A percentile compares a stretch with the other conserved stretches of the same genome.
Evolutionary conservation across 2,329 filamentous ascomycete species (phyloP).

Genomic region (Xylaria multiplex): DNA sequence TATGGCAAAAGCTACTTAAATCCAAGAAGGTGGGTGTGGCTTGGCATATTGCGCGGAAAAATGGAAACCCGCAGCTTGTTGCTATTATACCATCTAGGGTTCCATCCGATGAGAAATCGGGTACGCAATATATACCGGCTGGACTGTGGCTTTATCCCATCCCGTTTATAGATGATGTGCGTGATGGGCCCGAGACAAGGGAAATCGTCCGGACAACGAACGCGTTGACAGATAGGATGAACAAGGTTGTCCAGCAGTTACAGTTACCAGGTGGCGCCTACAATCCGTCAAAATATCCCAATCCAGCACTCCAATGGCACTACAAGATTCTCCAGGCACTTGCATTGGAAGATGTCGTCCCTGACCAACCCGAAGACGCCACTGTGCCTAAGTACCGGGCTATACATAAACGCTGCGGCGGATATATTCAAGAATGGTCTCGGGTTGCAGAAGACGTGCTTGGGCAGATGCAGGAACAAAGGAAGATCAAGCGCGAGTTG

Average conservation of each 20-base stretch:
- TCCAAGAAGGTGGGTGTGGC: conserved; percentile 84
- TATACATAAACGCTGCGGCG: conserved; percentile 87
- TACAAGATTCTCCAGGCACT: conserved; percentile 93
- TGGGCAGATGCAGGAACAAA: conserved; percentile 50
- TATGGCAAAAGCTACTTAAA: conserved; percentile 86
- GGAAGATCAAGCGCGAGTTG: conserved; percentile 63
- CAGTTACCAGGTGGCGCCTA: conserved; percentile 88
- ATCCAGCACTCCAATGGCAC: conserved; percentile 95
- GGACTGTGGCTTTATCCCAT: conserved; percentile 90
- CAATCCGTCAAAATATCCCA: conserved; percentile 87
- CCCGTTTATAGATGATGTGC: conserved; percentile 89
- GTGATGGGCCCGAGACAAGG: conserved; percentile 73
- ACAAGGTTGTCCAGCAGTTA: conserved; percentile 81
- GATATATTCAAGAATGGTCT: conserved; percentile 82
- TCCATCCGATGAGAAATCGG: conserved; percentile 69
- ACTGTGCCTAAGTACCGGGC: conserved; percentile 86
- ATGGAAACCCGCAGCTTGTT: conserved; percentile 81
- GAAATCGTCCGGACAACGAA: conserved; percentile 69
- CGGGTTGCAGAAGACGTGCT: conserved; percentile 70
- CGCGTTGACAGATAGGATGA: conserved; percentile 81
- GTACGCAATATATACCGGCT: conserved; percentile 77
- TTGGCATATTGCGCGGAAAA: conserved; percentile 87
- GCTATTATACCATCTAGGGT: conserved; percentile 82
- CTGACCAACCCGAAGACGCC: conserved; percentile 76
- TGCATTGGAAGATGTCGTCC: conserved; percentile 90